These are phyloP conservation scores for Myriosclerotinia curreyana DNA, from an alignment of 2,329 filamentous ascomycete genomes.

Conservation along the genomic window DNA sequence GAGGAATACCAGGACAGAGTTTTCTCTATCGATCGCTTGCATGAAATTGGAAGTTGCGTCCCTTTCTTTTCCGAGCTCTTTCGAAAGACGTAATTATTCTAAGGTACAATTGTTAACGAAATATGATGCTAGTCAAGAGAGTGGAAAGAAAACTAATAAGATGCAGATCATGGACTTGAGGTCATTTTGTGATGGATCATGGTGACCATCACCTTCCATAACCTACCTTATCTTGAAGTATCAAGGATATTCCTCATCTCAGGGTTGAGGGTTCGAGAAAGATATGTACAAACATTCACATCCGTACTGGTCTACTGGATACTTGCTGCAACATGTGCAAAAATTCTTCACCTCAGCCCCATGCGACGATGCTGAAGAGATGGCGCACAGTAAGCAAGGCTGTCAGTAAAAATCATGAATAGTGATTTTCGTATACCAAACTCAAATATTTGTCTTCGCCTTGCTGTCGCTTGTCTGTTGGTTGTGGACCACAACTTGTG, in stretches of 20 bases:
- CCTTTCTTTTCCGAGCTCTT: slow-evolving; percentile 2
- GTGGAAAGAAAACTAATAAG: background rate
- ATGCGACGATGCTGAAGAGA: slow-evolving; percentile 3
- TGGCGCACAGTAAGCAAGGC: slow-evolving; percentile 13
- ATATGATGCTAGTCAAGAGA: slow-evolving; percentile 6
- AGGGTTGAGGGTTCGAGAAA: slow-evolving; percentile 17
- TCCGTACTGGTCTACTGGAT: slow-evolving; percentile 10
- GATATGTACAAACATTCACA: slow-evolving; percentile 9
- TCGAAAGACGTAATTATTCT: slow-evolving; percentile 15
- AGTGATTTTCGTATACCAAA: background rate
- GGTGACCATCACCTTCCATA: background rate
- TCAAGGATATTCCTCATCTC: slow-evolving; percentile 20
- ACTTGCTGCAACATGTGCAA: slow-evolving; percentile 18
- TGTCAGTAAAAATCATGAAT: background rate
- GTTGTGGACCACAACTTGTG: no score
- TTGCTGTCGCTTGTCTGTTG: slow-evolving; percentile 12
- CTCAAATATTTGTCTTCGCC: slow-evolving; percentile 1
- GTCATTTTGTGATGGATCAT: slow-evolving; percentile 14
- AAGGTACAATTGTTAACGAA: slow-evolving; percentile 16
- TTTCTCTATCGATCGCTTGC: slow-evolving; percentile 21
- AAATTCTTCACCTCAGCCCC: slow-evolving; percentile 17
- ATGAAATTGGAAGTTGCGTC: slow-evolving; percentile 14
- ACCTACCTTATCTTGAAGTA: slow-evolving; percentile 21
- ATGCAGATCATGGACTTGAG: slow-evolving; percentile 19
- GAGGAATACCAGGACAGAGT: slow-evolving; percentile 1